A percentile compares a stretch with the other conserved stretches of the same genome.
These are phyloP conservation scores for sorghum (Sorghum bicolor) DNA, from an alignment of 176 grass and related monocot genomes.

Conservation along the genomic window DNA sequence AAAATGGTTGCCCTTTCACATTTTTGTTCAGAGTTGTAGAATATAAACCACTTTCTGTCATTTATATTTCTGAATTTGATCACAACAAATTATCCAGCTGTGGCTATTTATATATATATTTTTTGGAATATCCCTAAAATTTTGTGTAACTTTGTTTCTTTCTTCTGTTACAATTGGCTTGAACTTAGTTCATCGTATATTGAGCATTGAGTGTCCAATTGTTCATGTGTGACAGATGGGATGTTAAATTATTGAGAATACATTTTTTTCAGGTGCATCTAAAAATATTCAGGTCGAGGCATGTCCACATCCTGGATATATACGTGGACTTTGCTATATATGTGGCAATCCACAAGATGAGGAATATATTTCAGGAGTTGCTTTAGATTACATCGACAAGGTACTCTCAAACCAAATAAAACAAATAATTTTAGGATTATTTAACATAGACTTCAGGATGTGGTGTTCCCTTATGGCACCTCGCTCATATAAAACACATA, in stretches of 20 bases:
- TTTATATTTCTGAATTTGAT: background rate
- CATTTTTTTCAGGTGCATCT: conserved; percentile 38
- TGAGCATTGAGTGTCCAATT: conserved; percentile 7
- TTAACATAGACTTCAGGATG: background rate
- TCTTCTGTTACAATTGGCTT: background rate
- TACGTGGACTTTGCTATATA: conserved; percentile 51
- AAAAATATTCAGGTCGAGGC: conserved; percentile 30
- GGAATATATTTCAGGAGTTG: conserved; percentile 63
- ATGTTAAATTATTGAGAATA: background rate
- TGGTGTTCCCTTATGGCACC: background rate
- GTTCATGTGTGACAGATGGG: conserved; percentile 3
- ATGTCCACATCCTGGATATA: conserved; percentile 68
- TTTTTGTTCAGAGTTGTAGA: background rate
- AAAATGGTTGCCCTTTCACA: background rate
- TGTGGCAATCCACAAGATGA: conserved; percentile 56
- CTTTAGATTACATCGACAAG: conserved; percentile 86
- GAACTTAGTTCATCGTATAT: background rate
- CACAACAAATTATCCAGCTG: background rate
- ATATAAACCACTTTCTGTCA: background rate
- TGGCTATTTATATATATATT: background rate
- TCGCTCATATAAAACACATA: background rate
- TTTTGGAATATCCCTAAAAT: background rate
- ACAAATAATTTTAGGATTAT: background rate
- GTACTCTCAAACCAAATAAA: conserved; percentile 33
- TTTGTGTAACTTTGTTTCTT: background rate